Base-by-base conservation (phyloP, 306 rosid species). In the Fragaria iinumae region DNA sequence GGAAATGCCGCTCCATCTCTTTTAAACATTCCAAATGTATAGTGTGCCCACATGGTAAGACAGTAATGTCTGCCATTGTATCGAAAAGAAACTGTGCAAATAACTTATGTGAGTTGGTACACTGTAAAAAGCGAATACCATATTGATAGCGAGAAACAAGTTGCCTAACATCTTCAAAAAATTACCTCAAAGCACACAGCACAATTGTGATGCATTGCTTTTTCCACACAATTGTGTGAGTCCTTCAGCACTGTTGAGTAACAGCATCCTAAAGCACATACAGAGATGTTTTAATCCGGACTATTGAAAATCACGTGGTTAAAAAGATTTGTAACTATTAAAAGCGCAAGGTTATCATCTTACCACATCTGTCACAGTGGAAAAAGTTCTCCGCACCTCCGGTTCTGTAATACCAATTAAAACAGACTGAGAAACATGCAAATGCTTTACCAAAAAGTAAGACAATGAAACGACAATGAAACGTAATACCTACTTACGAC, bases 181-280 rank as follows among this genome's bases (percentile, higher is more conserved):
- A 13, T 80, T 84, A 87, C 98, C 93, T 93, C 98, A 78, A 90
- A 86, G 82, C 98, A 93, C 78, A 93, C 88, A 29, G 98, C 90
- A 55, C 98, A 93, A 76, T 91, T 87, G 47, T 90, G 92, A 83
- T 93, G 97, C 97, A 91, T 90, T 62, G 93, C 96, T 71, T 87
- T 82, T 81, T 93, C 98, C 39, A 91, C 89, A 59, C 98, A 93
- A 48, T 65, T 82, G 62, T 93, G 96, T 1, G 84, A 83, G 72
- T 84, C 83, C 79, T 93, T 81, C 86, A 91, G 83, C 69, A 36
- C 55, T 52, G 70, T 87, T 11, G 98, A 89, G 85, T 91, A 90
- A 75, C 98, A 93, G 73, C 97, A 93, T 50, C 88, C 98, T 93
- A 74, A 50, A 74, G 75, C 62, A 72, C 67, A 66, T 17, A 72